Percentiles rank a stretch among this genome's conserved stretches.
phyloP scores from a whole-genome alignment of 352 stramenopile species.

The Thraustotheca clavata region DNA sequence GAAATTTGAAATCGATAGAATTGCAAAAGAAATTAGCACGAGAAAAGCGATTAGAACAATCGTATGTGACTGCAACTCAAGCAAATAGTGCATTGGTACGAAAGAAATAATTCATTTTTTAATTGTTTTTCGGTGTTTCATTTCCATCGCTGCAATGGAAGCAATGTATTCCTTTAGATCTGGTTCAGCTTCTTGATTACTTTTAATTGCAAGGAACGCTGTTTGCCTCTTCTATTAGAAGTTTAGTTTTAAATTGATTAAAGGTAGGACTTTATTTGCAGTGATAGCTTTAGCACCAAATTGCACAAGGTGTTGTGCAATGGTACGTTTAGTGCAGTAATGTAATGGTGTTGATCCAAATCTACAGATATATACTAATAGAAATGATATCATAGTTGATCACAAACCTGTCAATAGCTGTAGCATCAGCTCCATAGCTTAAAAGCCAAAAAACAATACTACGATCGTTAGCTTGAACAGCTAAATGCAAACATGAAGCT shows the following conservation, averaged over 20 bases:
- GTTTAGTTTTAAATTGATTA: background rate
- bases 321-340: conserved; percentile 27
- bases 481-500: conserved; percentile 50
- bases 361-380: conserved; percentile 12
- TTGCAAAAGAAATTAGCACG: conserved; percentile 28
- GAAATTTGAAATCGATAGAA: conserved; percentile 23
- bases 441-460: conserved; percentile 58
- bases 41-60: conserved; percentile 36
- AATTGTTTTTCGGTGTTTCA: background rate
- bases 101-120: background rate
- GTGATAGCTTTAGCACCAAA: conserved; percentile 1
- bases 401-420: conserved; percentile 28
- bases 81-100: conserved; percentile 19
- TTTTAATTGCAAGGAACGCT: background rate
- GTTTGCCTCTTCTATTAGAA: conserved; percentile 2
- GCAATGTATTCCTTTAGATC: background rate
- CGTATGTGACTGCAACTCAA: conserved; percentile 57
- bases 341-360: conserved; percentile 61
- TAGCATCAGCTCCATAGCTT: conserved; percentile 49
- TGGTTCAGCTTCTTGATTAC: background rate
- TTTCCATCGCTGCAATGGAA: background rate
- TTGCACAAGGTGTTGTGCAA: conserved; percentile 8
- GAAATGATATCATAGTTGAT: background rate
- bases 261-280: background rate
- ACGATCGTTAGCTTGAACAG: conserved; percentile 46